A percentile compares a stretch with the other conserved stretches of the same genome.
Evolutionary conservation across 1,284 basidiomycete species (phyloP).

Genomic region (Ceratobasidium sp.): DNA sequence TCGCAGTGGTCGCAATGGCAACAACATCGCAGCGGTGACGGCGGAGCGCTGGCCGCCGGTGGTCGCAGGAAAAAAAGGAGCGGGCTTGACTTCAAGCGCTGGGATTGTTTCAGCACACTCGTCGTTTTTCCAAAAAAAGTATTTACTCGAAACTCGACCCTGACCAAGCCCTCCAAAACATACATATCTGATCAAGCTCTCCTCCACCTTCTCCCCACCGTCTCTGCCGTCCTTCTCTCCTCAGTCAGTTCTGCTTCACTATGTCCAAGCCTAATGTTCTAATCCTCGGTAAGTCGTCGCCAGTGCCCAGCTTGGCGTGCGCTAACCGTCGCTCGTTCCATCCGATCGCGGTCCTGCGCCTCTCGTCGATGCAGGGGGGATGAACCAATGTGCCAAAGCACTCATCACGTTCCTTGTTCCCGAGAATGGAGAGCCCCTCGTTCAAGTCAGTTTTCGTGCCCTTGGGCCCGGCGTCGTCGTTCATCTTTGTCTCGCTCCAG

Average conservation of each 20-base stretch:
- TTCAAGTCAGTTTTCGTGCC: conserved; percentile 66
- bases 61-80: too few relatives aligned
- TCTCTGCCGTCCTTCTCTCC: conserved; percentile 29
- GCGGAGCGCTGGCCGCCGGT: not conserved
- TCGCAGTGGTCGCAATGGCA: conserved; percentile 34
- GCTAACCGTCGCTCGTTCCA: conserved; percentile 21
- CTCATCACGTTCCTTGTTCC: conserved; percentile 73
- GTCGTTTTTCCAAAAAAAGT: conserved; percentile 21
- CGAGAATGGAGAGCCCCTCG: conserved; percentile 70
- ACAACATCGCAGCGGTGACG: conserved; percentile 4
- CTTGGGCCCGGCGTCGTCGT: conserved; percentile 42
- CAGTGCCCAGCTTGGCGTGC: not conserved
- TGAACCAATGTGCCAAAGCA: conserved; percentile 78
- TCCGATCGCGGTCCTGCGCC: conserved; percentile 17
- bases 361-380: conserved; percentile 64
- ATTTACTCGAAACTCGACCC: conserved; percentile 35
- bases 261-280: conserved; percentile 76
- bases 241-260: conserved; percentile 22
- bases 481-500: conserved; percentile 55
- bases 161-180: conserved; percentile 31
- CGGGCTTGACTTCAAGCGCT: conserved; percentile 1
- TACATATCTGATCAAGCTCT: conserved; percentile 51
- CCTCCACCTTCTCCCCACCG: conserved; percentile 45
- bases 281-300: conserved; percentile 73
- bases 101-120: conserved; percentile 1